Evolutionary conservation across 148 eudicot species (phyloP).

Genomic region (Cornus florida): DNA sequence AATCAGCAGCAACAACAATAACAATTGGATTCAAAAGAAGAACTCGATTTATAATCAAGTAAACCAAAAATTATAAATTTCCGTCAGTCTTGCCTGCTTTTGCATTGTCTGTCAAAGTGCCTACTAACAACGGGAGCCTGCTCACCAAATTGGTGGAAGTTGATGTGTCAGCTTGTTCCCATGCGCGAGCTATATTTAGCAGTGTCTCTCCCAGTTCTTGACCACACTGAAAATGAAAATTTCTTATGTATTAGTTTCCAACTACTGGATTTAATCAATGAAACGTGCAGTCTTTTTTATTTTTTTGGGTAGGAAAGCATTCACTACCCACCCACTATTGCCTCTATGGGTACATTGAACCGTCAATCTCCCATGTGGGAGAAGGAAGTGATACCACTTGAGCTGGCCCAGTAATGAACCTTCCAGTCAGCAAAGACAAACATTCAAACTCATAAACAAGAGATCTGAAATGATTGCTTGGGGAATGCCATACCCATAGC

Average conservation of each 20-base stretch:
- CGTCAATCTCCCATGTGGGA: no score
- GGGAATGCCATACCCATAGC: not conserved
- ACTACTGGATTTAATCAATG: not conserved
- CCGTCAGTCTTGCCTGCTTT: constrained; percentile 62
- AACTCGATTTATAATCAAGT: not conserved
- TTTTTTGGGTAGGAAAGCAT: no score
- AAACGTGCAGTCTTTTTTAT: not conserved
- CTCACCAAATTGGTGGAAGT: constrained; percentile 59
- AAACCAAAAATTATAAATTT: not conserved
- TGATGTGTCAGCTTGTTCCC: constrained; percentile 86
- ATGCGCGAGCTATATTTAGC: constrained; percentile 76
- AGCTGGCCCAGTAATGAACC: not conserved
- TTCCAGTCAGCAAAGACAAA: not conserved
- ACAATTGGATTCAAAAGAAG: constrained; percentile 13
- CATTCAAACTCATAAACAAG: constrained; percentile 4
- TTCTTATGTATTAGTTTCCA: constrained; percentile 4
- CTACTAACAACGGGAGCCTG: constrained; percentile 60
- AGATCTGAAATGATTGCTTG: not conserved
- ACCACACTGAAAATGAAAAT: constrained; percentile 62
- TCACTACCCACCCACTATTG: no score
- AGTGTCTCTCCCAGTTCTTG: constrained; percentile 77
- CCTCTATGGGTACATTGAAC: no score
- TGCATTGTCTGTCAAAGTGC: constrained; percentile 38
- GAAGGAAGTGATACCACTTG: no score
- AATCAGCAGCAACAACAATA: constrained; percentile 10